Percentiles rank a stretch among this genome's conserved stretches.
These are phyloP conservation scores for Ustilago shanxiensis DNA, from an alignment of 1,284 basidiomycete species.

Conservation along the genomic window DNA sequence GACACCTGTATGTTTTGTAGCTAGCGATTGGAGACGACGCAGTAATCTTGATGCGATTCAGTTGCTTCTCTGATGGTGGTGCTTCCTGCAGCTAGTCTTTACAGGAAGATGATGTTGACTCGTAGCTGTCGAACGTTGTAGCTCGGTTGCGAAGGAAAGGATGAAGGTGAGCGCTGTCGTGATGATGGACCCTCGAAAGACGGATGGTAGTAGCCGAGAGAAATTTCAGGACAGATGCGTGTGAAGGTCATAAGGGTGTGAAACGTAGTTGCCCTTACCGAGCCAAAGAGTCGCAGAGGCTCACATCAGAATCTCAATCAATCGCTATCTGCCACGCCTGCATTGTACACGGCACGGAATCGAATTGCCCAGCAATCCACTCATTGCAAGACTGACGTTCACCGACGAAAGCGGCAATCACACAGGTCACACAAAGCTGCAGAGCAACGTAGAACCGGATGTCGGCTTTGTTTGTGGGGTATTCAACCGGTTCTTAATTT, in stretches of 20 bases:
- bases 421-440: not conserved
- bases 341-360: too few relatives aligned
- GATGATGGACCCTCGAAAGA: not conserved
- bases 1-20: not conserved
- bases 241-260: not conserved
- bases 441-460: not conserved
- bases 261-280: too few relatives aligned
- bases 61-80: too few relatives aligned
- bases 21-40: not conserved
- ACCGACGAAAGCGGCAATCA: too few relatives aligned
- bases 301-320: too few relatives aligned
- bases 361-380: too few relatives aligned
- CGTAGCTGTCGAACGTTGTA: not conserved
- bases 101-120: too few relatives aligned
- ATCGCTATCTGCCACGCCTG: too few relatives aligned
- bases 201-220: not conserved
- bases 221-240: not conserved
- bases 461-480: conserved; percentile 7
- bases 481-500: conserved; percentile 1
- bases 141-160: not conserved
- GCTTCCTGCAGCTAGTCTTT: too few relatives aligned
- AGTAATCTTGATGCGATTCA: not conserved
- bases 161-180: not conserved
- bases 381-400: too few relatives aligned
- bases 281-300: too few relatives aligned